Base-by-base conservation (phyloP, 169 alveolate genomes). In the Cryptosporidium baileyi region DNA sequence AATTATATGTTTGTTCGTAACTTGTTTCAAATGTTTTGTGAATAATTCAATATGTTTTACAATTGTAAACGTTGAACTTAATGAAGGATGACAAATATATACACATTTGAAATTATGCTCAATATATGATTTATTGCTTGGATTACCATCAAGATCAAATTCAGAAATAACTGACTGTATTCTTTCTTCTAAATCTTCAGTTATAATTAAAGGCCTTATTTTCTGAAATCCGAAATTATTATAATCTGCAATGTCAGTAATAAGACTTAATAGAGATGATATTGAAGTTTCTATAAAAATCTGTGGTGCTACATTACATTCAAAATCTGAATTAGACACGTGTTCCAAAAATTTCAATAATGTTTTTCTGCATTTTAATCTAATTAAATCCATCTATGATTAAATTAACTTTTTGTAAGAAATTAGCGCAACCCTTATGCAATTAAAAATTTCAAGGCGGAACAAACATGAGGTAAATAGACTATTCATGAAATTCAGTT, bases 221-320 rank as follows among this genome's bases (percentile, higher is more conserved):
- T 30, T 52, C 41, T 74, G 28, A 40, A 54, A 74, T 22, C 85
- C 85, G 49, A 36, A 57, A 51, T 74, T 57, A 74, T 74, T 74
- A 30, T 54, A 74, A 38, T 74, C 85, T 34, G 28, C 85, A 54
- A 57, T 57, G 36, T 74, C 85, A 17, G 67, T 74, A 26, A 57
- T 59, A 38, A 74, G 22, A 38, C 85, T 74, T n/a, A 74, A 30
- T 9, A 74, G 54, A 1, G 85, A 74, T 3, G 85, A 74, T 22
- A 74, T 74, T 13, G 85, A 54, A 38, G 85, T 51, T 45, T 74
- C 85, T 36, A 74, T 57, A 24, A 74, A 74, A 17, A 74, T 19
- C 24, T 74, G 85, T 4, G 74, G 60, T 19, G 85, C 49, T 38
- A 57, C 8, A 13, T 26, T 34, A 34, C 26, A 38, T 2, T 38